These are phyloP conservation scores for Exophiala xenobiotica DNA, from an alignment of 2,329 filamentous ascomycete genomes.

Conservation along the genomic window DNA sequence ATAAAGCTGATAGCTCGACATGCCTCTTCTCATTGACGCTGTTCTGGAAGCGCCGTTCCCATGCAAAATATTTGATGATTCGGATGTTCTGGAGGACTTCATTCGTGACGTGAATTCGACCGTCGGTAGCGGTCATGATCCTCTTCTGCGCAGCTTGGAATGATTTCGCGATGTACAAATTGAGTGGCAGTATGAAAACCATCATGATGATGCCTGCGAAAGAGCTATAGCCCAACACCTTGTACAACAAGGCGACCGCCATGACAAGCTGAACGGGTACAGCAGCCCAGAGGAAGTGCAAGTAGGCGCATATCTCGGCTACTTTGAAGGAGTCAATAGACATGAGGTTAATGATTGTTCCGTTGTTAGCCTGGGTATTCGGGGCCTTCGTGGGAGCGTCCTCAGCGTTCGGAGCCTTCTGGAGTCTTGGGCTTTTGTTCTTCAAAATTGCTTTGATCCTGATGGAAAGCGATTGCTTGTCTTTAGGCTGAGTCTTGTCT, in stretches of 20 bases:
- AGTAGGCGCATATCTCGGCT: slow-evolving; percentile 86
- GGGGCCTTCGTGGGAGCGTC: slow-evolving; percentile 30
- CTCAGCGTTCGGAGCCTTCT: slow-evolving; percentile 16
- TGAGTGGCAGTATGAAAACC: slow-evolving; percentile 82
- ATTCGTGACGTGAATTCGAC: slow-evolving; percentile 93
- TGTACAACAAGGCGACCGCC: slow-evolving; percentile 78
- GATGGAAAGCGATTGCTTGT: slow-evolving; percentile 40
- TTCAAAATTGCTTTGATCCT: slow-evolving; percentile 57
- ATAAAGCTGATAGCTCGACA: slow-evolving; percentile 73
- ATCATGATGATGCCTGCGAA: slow-evolving; percentile 92
- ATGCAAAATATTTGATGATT: slow-evolving; percentile 99
- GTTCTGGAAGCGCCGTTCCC: slow-evolving; percentile 86
- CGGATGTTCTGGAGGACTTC: slow-evolving; percentile 96
- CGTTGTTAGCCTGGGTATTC: slow-evolving; percentile 81
- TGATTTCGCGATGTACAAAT: slow-evolving; percentile 80
- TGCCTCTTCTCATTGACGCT: slow-evolving; percentile 86
- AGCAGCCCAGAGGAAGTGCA: slow-evolving; percentile 92
- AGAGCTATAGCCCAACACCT: slow-evolving; percentile 86
- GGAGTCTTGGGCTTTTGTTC: slow-evolving; percentile 43
- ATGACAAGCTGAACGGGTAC: slow-evolving; percentile 86
- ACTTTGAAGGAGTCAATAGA: slow-evolving; percentile 99
- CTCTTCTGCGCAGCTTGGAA: slow-evolving; percentile 85
- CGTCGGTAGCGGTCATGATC: slow-evolving; percentile 91
- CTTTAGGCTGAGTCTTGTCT: slow-evolving; percentile 52
- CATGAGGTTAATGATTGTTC: slow-evolving; percentile 99